Evolutionary conservation across 768 basidiomycete species (phyloP).

Genomic region (Roridomyces roridus): DNA sequence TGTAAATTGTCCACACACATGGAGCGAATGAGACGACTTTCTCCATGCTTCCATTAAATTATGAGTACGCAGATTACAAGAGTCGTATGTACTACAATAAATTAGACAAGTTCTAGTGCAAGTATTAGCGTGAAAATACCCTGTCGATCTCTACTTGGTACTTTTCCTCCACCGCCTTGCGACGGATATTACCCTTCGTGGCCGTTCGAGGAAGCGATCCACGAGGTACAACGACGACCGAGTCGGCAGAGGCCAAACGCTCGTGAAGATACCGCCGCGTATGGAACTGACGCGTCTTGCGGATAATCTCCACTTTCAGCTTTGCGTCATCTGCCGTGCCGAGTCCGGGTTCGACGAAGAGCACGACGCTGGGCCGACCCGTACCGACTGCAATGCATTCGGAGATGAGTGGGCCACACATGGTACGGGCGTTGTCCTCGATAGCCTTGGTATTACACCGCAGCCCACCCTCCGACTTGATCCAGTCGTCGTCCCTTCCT

Average conservation of each 20-base stretch:
- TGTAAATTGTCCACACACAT: too few relatives aligned
- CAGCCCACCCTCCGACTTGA: conserved; percentile 80
- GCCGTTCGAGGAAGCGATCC: conserved; percentile 78
- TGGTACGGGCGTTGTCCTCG: conserved; percentile 75
- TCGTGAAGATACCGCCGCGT: conserved; percentile 80
- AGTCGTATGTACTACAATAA: too few relatives aligned
- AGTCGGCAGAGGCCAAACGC: conserved; percentile 66
- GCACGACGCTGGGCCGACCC: conserved; percentile 75
- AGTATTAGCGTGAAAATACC: conserved; percentile 41
- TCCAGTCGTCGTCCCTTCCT: conserved; percentile 86
- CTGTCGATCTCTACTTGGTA: conserved; percentile 63
- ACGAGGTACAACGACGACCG: conserved; percentile 70
- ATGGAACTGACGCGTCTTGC: conserved; percentile 77
- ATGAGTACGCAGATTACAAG: too few relatives aligned
- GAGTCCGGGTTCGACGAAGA: conserved; percentile 72
- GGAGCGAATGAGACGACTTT: too few relatives aligned
- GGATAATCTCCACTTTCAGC: conserved; percentile 74
- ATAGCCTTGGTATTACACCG: conserved; percentile 79
- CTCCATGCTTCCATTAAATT: too few relatives aligned
- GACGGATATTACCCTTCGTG: conserved; percentile 84
- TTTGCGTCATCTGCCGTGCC: conserved; percentile 56
- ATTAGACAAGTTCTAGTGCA: neutral
- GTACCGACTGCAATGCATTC: conserved; percentile 82
- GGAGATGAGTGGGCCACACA: conserved; percentile 67
- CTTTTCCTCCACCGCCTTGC: conserved; percentile 74